Evolutionary conservation across 768 basidiomycete genomes (phyloP), one percentile per base, ranked within the genome.

Genomic region (Chalciporus sphaerocephalus): DNA sequence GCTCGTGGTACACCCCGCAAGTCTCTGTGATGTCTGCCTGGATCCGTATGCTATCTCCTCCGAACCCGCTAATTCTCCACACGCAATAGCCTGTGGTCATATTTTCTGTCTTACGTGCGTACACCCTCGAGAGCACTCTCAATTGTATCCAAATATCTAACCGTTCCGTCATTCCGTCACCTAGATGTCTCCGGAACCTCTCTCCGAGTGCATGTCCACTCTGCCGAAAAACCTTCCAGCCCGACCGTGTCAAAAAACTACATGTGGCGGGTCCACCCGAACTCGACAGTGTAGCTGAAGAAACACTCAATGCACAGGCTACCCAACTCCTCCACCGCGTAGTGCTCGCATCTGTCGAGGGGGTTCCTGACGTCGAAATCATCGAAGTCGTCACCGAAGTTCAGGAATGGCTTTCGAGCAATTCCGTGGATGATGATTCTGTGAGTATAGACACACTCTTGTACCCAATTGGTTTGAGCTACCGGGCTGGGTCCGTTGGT

Each of bases 11-110:
- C 83, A 87, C 65, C 74, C 83, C 5, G 74, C 80, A 27, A 87
- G 84, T 56, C 74, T 73, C 49, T 89, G 87, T 69, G 87, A 89
- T 63, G 79, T 89, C 54, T 89, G 87, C 63, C 69, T 85, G 48
- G 82, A 85, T 44, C 66, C 70, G 21, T 86, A 85, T 61, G 65
- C 5, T 55, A 57, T 73, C 34, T 79, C 76, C 67, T 69, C 75
- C 32, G 70, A 69, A 20, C 61, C 71, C 30, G 64, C 69, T 33
- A 74, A 74, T 56, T 69, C 76, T 38, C 86, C 85, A 5, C 78
- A 85, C 61, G 82, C 79, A 11, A 87, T 89, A 51, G 75, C 81
- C 23, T 90, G 87, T 56, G 87, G 87, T 30, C 85, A 88, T 64
- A 75, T 85, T 28, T 87, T 88, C 69, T 88, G 86, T 60, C 70